Evolutionary conservation across 2,329 filamentous ascomycete genomes (phyloP), one percentile per base, ranked within the genome.

Genomic region (Sclerotinia sclerotiorum): DNA sequence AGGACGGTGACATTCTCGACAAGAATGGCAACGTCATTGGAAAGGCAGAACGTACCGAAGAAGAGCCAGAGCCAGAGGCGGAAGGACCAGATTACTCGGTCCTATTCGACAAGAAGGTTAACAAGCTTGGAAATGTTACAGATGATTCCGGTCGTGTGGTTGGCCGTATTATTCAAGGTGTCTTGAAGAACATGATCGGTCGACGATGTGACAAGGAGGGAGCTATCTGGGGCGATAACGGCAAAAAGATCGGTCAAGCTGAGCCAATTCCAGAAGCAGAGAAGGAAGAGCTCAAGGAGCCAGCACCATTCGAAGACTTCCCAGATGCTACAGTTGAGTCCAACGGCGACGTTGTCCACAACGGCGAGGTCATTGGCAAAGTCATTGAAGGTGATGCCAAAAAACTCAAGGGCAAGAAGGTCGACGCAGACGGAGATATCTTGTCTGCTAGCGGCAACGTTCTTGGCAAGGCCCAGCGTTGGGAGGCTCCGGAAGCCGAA

Each of bases 1-100:
- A 92, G 71, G 92, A 95, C 71, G 92, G 92, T 51, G 92, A 95
- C 68, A 88, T 96, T 48, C 83, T 91, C 67, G 92, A 95, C 81
- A 89, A 88, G 78, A 92, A 92, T 76, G 86, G 86, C 35, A 88
- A 88, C 69, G 76, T 80, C 2, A 77, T 88, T 2, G 76, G 75
- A 46, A 76, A 76, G 44, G 76, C 75, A 7, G 76, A 78, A 58
- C 69, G 76, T 48, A 75, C 73, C 8, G 75, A 78, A 63, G 79
- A 79, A 39, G 69, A 68, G 11, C 68, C 71, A 32, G 71, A 73
- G 35, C 69, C 69, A 49, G 74, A 74, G 11, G 68, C 70, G 27
- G 73, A 74, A 44, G 69, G 66, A 27, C 68, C 69, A 13, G 84
- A 87, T 73, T 82, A 82, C 68, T 83, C 82, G 0, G 73, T 81